These are phyloP conservation scores for Scedosporium apiospermum DNA, from an alignment of 2,329 filamentous ascomycete species.

Conservation along the genomic window DNA sequence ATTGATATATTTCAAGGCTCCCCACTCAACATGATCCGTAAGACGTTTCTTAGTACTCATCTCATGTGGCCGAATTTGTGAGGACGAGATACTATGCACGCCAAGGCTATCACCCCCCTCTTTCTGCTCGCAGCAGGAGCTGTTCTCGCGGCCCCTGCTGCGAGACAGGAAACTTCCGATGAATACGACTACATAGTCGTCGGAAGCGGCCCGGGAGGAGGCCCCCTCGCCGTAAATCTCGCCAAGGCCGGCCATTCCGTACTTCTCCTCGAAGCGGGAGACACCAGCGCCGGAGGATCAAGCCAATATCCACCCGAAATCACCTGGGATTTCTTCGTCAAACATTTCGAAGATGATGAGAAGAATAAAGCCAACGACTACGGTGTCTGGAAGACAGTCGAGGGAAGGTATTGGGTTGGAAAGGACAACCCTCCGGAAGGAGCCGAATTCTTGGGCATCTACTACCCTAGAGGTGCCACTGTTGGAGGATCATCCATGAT, in stretches of 20 bases:
- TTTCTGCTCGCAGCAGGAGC: not conserved
- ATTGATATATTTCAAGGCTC: not conserved
- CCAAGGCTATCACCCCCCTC: not conserved
- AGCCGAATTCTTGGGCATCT: constrained; percentile 27
- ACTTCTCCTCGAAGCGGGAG: constrained; percentile 48
- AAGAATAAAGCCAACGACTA: constrained; percentile 43
- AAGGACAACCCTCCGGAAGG: constrained; percentile 12
- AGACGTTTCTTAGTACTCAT: no score
- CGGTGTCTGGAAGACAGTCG: constrained; percentile 24
- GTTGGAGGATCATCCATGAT: constrained; percentile 20
- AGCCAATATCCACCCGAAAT: constrained; percentile 13
- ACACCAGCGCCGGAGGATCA: constrained; percentile 12
- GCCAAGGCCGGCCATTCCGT: constrained; percentile 45
- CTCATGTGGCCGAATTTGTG: not conserved
- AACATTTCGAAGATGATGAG: constrained; percentile 41
- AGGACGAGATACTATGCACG: not conserved
- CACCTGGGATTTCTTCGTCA: constrained; percentile 51
- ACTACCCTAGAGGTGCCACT: constrained; percentile 16
- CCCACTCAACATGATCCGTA: not conserved
- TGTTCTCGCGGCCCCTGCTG: not conserved
- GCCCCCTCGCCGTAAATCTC: constrained; percentile 42
- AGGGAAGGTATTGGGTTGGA: constrained; percentile 22
- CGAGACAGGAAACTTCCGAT: not conserved
- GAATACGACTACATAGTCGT: constrained; percentile 50
- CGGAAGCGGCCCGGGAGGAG: constrained; percentile 45